Base-by-base conservation (phyloP, 495 filamentous ascomycete genomes). In the Cercophora newfieldiana region DNA sequence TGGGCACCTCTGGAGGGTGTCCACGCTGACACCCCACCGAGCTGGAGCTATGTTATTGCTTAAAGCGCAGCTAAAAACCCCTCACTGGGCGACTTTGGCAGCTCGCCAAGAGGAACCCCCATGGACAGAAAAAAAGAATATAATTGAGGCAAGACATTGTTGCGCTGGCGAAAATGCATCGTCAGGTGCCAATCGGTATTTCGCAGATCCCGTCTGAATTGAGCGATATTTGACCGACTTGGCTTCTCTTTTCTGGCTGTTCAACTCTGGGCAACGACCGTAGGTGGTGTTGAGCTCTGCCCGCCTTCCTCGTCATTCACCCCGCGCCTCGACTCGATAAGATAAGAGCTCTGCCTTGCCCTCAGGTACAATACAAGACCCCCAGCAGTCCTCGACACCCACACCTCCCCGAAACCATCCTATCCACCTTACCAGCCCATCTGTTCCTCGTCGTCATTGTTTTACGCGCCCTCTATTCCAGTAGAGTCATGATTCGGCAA, bases 291-390 rank as follows among this genome's bases (percentile, higher is more conserved):
- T 50, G 59, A 59, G 26, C 1, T 8, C 55, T 37, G 24, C n/a
- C 30, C 18, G 51, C 22, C 50, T 55, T 30, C 21, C 21, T 18
- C 24, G 54, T 31, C 31, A 55, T 60, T 29, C 66, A 69, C 72
- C 72, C 72, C 72, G 70, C 72, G 69, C 63, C 59, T 22, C 58
- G 72, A 74, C 59, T 22, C 58, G 72, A 74, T 74, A 74, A 74
- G 72, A 75, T 75, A 75, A 75, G 72, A 75, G 72, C 72, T 72
- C 48, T 49, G 63, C 59, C 59, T n/a, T n/a, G n/a, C 53, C 10
- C 58, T 18, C 24, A 58, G 21, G 30, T 31, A 30, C 21, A 53
- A 22, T 14, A 24, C 50, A 22, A n/a, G n/a, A n/a, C n/a, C n/a
- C n/a, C 21, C 50, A 24, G n/a, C 8, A 7, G 50, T 22, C 16